Conservation (phyloP, 2,329 filamentous ascomycete species). For the Aspergillus fructus region DNA sequence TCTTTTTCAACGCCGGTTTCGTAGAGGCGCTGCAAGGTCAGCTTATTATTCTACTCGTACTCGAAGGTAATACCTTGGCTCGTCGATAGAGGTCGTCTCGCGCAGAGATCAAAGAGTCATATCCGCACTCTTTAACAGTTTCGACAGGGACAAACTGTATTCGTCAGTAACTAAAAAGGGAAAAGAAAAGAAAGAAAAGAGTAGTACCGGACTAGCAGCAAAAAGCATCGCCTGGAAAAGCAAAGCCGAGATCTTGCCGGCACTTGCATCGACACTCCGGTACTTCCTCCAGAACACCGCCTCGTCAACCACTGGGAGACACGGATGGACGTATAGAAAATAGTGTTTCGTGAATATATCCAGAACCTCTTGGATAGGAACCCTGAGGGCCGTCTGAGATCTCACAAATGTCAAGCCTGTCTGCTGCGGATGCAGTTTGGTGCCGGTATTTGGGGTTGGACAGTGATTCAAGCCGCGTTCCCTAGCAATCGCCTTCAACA, state of each 20-base stretch:
- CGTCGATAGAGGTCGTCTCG: constrained; percentile 15
- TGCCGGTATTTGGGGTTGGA: not conserved
- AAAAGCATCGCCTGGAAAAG: constrained; percentile 18
- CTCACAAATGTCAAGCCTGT: constrained; percentile 2
- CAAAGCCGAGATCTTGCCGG: constrained; percentile 11
- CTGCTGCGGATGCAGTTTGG: not conserved
- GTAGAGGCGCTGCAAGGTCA: constrained; percentile 3
- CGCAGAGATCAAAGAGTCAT: constrained; percentile 9
- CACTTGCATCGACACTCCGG: constrained; percentile 6
- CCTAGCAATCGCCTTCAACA: constrained; percentile 1
- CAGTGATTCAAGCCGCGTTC: not conserved
- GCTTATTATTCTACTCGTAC: not conserved
- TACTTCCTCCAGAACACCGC: constrained; percentile 15
- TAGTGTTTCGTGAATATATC: constrained; percentile 16
- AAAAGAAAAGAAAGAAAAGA: too few relatives aligned
- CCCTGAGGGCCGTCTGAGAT: constrained; percentile 6
- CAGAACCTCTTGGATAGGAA: constrained; percentile 9
- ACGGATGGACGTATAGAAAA: constrained; percentile 17
- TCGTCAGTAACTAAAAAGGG: not conserved
- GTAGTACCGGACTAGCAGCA: constrained; percentile 8
- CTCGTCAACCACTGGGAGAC: constrained; percentile 15
- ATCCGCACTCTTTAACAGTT: constrained; percentile 15
- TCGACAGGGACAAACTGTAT: constrained; percentile 12
- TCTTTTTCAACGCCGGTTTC: constrained; percentile 11
- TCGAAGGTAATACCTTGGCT: constrained; percentile 11